phyloP scores from a whole-genome alignment of 257 asterid genomes.

The Solanum raphanifolium region DNA sequence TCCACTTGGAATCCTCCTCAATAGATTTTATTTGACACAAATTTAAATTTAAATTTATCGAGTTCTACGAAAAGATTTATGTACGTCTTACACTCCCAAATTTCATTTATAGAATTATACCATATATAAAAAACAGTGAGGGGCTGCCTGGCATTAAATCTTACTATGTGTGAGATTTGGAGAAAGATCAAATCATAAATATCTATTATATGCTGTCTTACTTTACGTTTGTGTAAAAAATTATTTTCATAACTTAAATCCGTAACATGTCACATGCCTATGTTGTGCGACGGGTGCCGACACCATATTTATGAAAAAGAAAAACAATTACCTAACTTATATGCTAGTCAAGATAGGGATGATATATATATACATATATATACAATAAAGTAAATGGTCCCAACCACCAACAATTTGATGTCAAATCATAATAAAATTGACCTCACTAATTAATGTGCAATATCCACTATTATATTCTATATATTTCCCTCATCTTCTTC shows the following conservation, averaged over 20 bases:
- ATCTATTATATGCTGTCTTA: no score
- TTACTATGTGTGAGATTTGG: no score
- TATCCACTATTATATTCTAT: background rate
- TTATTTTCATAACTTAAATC: background rate
- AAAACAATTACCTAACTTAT: background rate
- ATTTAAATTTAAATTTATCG: background rate
- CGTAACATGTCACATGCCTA: background rate
- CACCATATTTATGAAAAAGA: background rate
- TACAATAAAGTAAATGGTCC: background rate
- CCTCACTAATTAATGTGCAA: background rate
- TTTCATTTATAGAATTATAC: no score
- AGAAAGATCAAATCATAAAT: background rate
- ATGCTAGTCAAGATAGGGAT: background rate
- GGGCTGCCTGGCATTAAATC: no score
- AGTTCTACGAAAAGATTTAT: accelerated
- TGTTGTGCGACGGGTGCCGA: background rate
- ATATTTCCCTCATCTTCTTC: background rate
- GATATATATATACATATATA: background rate
- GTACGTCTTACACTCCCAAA: accelerated
- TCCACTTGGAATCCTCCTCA: background rate
- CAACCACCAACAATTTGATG: background rate
- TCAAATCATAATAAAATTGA: background rate
- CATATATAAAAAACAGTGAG: no score
- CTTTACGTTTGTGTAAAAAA: accelerated
- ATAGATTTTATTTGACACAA: background rate